These are phyloP conservation scores for Eucalyptus curtisii DNA, from an alignment of 345 rosid genomes.

Conservation along the genomic window DNA sequence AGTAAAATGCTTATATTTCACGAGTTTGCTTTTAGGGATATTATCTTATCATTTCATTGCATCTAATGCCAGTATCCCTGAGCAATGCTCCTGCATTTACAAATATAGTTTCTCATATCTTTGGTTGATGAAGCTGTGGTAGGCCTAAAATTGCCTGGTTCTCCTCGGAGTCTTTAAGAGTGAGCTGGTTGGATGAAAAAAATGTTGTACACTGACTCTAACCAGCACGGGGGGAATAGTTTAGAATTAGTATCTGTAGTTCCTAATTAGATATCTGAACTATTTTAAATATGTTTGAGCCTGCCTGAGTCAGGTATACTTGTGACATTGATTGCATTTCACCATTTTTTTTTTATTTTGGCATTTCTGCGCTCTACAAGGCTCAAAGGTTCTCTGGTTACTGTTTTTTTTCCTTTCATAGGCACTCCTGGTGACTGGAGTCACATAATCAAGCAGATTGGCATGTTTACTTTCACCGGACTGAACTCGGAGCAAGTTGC, in stretches of 20 bases:
- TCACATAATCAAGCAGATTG: conserved; percentile 16
- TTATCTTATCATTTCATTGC: neutral
- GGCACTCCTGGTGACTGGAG: conserved; percentile 18
- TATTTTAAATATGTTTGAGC: neutral
- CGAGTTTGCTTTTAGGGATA: neutral
- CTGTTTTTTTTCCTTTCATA: neutral
- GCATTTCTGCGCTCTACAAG: neutral
- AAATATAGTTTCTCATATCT: neutral
- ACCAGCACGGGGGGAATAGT: neutral
- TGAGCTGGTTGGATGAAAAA: neutral
- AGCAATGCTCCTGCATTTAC: neutral
- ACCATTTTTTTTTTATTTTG: neutral
- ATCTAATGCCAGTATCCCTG: neutral
- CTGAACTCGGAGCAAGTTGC: conserved; percentile 10
- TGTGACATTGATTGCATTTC: neutral
- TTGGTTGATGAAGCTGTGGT: neutral
- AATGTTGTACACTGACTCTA: neutral
- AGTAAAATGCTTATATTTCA: neutral
- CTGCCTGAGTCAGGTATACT: neutral
- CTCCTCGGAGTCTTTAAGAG: neutral
- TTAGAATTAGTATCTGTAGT: neutral
- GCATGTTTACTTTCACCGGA: conserved; percentile 15
- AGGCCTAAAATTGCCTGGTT: neutral
- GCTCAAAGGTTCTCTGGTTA: neutral
- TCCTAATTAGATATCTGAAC: neutral